phyloP scores from a whole-genome alignment of 768 basidiomycete genomes.

The Megacollybia marginata region DNA sequence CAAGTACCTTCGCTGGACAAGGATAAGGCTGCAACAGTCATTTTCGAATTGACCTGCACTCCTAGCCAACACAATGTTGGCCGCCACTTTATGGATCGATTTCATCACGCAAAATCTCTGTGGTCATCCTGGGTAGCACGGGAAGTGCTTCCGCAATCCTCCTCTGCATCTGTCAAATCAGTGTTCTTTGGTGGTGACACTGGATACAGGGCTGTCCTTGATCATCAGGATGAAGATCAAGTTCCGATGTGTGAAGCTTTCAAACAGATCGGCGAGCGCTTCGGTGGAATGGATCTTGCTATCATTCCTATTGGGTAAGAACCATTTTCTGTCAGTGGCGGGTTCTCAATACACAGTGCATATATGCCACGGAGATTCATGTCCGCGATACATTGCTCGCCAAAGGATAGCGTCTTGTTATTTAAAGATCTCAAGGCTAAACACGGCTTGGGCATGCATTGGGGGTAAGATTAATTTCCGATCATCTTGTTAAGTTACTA shows the following conservation, averaged over 20 bases:
- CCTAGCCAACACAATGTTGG: slow-evolving; percentile 62
- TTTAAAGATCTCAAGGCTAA: slow-evolving; percentile 6
- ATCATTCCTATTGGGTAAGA: slow-evolving; percentile 36
- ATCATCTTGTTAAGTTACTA: not conserved
- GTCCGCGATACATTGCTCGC: slow-evolving; percentile 4
- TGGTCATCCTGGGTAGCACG: slow-evolving; percentile 4
- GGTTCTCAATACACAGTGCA: not conserved
- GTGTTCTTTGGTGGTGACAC: slow-evolving; percentile 47
- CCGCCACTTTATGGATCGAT: not conserved
- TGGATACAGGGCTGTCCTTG: slow-evolving; percentile 27
- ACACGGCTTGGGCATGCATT: slow-evolving; percentile 4
- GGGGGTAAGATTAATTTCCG: slow-evolving; percentile 2
- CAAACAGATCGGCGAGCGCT: slow-evolving; percentile 40
- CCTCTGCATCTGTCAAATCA: slow-evolving; percentile 4
- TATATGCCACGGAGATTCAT: slow-evolving; percentile 4
- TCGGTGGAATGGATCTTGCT: slow-evolving; percentile 41
- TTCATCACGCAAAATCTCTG: slow-evolving; percentile 1
- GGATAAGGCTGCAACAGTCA: not conserved
- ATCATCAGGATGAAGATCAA: slow-evolving; percentile 24
- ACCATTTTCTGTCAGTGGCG: not conserved
- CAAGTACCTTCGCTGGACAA: not conserved
- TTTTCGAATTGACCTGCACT: slow-evolving; percentile 48
- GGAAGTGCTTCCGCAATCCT: not conserved
- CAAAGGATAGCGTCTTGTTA: not conserved
- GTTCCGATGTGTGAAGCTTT: slow-evolving; percentile 46